A percentile compares a stretch with the other conserved stretches of the same genome.
Evolutionary conservation across 176 grass and related monocot species (phyloP).

Genomic region (Pharus latifolius): DNA sequence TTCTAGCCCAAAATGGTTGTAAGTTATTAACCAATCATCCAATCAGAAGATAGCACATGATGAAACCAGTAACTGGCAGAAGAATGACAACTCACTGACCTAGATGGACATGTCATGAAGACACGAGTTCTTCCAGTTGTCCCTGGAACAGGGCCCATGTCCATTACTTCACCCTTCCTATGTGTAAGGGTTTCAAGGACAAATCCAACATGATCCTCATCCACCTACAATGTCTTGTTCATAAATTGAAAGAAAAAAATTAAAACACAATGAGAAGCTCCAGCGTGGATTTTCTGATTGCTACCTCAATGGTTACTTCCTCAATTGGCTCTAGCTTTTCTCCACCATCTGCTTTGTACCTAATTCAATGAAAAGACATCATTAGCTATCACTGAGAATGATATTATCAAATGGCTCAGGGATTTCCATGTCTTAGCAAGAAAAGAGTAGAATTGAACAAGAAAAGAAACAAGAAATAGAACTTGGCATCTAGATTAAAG

Average conservation of each 20-base stretch:
- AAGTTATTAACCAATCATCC: not conserved
- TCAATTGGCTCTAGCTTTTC: conserved; percentile 87
- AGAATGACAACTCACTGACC: conserved; percentile 25
- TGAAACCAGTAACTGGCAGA: not conserved
- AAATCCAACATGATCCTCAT: conserved; percentile 93
- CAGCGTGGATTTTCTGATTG: conserved; percentile 16
- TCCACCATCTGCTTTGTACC: conserved; percentile 80
- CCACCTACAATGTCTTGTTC: conserved; percentile 53
- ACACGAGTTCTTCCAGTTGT: conserved; percentile 67
- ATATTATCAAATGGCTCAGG: not conserved
- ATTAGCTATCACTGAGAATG: conserved; percentile 2
- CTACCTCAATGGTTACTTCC: conserved; percentile 99
- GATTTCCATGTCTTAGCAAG: not conserved
- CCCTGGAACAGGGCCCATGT: conserved; percentile 95
- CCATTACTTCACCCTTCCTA: conserved; percentile 73
- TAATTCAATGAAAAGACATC: conserved; percentile 18
- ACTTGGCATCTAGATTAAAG: conserved; percentile 4
- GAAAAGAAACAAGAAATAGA: not conserved
- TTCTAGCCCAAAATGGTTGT: not conserved
- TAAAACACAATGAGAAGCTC: not conserved
- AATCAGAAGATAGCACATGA: not conserved
- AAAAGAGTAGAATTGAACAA: not conserved
- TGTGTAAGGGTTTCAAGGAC: conserved; percentile 89
- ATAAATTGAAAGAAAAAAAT: conserved; percentile 8
- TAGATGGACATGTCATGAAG: conserved; percentile 94